Conservation (phyloP, 2,329 filamentous ascomycete genomes). For the Colletotrichum karsti region DNA sequence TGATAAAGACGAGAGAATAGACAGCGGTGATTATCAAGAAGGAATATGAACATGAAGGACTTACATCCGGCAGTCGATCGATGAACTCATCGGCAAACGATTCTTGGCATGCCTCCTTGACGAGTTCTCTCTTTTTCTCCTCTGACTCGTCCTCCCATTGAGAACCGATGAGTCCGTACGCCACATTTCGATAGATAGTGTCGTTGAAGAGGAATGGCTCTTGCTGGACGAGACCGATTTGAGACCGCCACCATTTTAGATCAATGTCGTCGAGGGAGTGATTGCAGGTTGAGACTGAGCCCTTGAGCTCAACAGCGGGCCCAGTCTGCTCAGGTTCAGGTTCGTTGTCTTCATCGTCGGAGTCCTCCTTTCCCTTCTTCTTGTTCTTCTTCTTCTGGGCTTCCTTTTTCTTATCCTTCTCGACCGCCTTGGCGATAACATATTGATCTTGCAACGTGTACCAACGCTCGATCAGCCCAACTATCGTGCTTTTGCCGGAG, state of each 20-base stretch:
- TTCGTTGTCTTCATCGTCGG: conserved; percentile 34
- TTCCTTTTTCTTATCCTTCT: conserved; percentile 54
- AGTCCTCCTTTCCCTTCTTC: conserved; percentile 39
- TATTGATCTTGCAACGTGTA: conserved; percentile 68
- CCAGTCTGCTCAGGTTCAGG: conserved; percentile 43
- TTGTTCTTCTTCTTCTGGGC: conserved; percentile 46
- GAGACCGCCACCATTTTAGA: conserved; percentile 68
- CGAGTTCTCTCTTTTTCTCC: conserved; percentile 65
- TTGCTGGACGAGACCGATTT: conserved; percentile 74
- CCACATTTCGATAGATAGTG: conserved; percentile 70
- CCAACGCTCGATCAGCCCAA: conserved; percentile 77
- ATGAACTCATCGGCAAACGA: conserved; percentile 78
- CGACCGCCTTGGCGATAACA: conserved; percentile 58
- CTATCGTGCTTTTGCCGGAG: conserved; percentile 78
- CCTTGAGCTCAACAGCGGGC: conserved; percentile 56
- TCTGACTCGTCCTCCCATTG: conserved; percentile 61
- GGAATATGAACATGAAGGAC: conserved; percentile 16
- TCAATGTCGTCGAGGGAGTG: conserved; percentile 66
- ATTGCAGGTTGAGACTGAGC: conserved; percentile 61
- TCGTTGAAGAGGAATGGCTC: conserved; percentile 75
- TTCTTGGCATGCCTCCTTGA: conserved; percentile 71
- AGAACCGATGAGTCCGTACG: conserved; percentile 63
- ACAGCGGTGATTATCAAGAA: not conserved
- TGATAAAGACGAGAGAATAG: too few species aligned
- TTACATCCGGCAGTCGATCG: conserved; percentile 64